Evolutionary conservation across 2,329 filamentous ascomycete species (phyloP).

Genomic region (Cordyceps militaris): DNA sequence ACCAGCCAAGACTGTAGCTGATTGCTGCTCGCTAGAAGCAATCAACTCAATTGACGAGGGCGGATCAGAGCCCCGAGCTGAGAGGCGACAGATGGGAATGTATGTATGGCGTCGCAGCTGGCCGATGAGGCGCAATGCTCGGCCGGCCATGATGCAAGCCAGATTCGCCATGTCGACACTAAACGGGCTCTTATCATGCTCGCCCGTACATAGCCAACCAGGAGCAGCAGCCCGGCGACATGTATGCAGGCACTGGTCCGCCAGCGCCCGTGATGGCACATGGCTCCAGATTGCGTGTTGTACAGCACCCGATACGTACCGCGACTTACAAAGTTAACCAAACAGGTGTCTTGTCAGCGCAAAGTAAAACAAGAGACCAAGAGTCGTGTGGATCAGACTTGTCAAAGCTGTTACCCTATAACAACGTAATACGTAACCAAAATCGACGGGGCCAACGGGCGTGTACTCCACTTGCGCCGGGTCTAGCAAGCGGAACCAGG

Average conservation of each 20-base stretch:
- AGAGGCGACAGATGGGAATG: background rate
- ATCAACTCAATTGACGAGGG: too few species aligned
- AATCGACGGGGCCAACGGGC: conserved; percentile 8
- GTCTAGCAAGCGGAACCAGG: background rate
- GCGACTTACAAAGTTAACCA: background rate
- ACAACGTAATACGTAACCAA: conserved; percentile 22
- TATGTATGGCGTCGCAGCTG: conserved; percentile 1
- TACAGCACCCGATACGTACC: too few species aligned
- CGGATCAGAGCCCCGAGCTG: background rate
- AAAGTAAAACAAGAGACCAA: background rate
- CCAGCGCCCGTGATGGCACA: background rate
- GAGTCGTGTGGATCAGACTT: background rate
- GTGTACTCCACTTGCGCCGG: conserved; percentile 8
- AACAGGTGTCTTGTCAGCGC: background rate
- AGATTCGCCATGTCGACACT: background rate
- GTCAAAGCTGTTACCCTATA: conserved; percentile 22
- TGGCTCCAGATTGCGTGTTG: background rate
- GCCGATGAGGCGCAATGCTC: conserved; percentile 1
- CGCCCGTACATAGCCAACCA: background rate
- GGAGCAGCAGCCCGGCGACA: background rate
- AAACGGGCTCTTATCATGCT: background rate
- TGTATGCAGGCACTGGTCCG: background rate
- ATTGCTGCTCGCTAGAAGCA: too few species aligned
- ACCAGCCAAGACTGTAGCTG: too few species aligned
- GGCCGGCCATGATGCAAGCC: conserved; percentile 2